Base-by-base conservation (phyloP, 768 basidiomycete species). In the Cyclocybe cylindracea region DNA sequence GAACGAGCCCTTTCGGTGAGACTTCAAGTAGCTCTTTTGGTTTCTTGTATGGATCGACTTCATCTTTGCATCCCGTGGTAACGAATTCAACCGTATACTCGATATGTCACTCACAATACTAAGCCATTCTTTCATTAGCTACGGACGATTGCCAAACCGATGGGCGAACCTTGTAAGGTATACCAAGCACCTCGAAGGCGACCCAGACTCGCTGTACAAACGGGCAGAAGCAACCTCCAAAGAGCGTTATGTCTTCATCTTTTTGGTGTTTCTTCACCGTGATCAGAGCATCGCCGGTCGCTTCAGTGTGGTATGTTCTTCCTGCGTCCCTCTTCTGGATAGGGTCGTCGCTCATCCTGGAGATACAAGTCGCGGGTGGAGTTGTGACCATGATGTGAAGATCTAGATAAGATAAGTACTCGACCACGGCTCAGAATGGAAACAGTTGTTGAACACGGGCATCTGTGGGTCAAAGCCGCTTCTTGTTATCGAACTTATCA, bases 171-270 rank as follows among this genome's bases (percentile, higher is more conserved):
- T 84, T 80, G 70, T 94, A 92, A 2, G 83, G 80, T 40, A 91
- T 79, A 1, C 74, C 77, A 16, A 90, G 79, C 54, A 80, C 78
- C 65, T 93, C 89, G 31, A 92, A 73, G 0, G 83, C 78, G 14
- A 84, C 77, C 91, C 91, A 94, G 2, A 82, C 87, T 11, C 91
- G 77, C 66, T 92, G 89, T 2, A 91, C 89, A 62, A 91, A 92
- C 0, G 89, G 88, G 63, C 89, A 91, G 61, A 89, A 89, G 62
- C 86, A 89, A 46, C 81, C 78, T 7, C 75, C 84, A 57, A 89
- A 91, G 18, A 93, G 73, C 0, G 80, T 85, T 54, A 88, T 82
- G 46, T 83, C 78, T 59, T 77, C 66, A 2, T 76, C 70, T 10
- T 55, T 60, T 16, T 64, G 51, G 45, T 87, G 88, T 0, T 63